Percentiles rank a stretch among this genome's conserved stretches.
Conservation (phyloP, 2,329 filamentous ascomycete genomes). For the Graphium sp. region DNA sequence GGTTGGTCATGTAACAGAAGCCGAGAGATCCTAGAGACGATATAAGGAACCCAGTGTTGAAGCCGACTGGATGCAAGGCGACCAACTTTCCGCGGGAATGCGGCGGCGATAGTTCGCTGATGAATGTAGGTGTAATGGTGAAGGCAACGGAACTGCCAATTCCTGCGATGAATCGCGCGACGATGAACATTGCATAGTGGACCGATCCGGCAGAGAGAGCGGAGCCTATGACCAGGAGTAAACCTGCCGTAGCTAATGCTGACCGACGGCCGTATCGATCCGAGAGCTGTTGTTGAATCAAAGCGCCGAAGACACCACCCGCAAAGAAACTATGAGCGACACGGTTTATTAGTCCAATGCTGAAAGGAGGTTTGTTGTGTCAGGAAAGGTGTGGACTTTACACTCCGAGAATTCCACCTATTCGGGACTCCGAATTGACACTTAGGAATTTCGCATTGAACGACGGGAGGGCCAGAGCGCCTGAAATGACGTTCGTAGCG, state of each 20-base stretch:
- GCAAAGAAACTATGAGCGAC: background rate
- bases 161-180: background rate
- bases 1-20: conserved; percentile 1
- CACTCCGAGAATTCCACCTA: conserved; percentile 1
- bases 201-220: background rate
- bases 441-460: background rate
- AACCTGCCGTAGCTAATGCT: background rate
- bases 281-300: background rate
- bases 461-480: background rate
- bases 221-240: background rate
- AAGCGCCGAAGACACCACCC: background rate
- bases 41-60: background rate
- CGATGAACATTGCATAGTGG: conserved; percentile 1
- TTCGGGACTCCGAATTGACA: background rate
- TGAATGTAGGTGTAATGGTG: background rate
- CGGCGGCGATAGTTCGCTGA: conserved; percentile 1
- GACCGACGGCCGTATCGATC: background rate
- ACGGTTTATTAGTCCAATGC: background rate
- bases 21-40: background rate
- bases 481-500: conserved; percentile 1
- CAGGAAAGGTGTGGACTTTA: background rate
- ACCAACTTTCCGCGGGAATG: background rate
- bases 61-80: background rate
- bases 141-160: background rate
- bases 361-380: too few species aligned